These are phyloP conservation scores for Mucor saturninus DNA, from an alignment of 371 early-diverging fungal genomes.

Conservation along the genomic window DNA sequence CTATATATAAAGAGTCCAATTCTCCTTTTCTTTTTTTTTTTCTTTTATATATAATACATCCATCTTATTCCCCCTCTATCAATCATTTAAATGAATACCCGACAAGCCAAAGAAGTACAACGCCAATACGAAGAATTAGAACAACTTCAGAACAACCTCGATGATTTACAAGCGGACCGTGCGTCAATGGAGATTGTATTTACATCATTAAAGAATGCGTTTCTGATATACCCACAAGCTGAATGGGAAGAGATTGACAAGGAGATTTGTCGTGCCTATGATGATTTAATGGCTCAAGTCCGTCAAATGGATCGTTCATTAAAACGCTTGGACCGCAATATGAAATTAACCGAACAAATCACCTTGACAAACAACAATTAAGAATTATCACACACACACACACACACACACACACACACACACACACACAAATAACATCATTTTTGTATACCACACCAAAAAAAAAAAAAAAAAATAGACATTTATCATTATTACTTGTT, in stretches of 20 bases:
- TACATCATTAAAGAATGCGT: slow-evolving; percentile 26
- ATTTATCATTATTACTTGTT: slow-evolving; percentile 47
- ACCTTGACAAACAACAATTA: neutral
- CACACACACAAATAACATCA: too few relatives aligned
- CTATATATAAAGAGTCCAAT: slow-evolving; percentile 5
- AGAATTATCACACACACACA: too few relatives aligned
- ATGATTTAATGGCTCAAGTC: slow-evolving; percentile 35
- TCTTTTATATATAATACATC: neutral
- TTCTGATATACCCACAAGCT: slow-evolving; percentile 14
- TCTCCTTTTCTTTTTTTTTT: neutral
- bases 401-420: too few relatives aligned
- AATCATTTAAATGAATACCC: neutral
- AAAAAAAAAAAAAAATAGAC: neutral
- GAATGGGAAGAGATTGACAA: slow-evolving; percentile 24
- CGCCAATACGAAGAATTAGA: slow-evolving; percentile 13
- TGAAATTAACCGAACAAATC: slow-evolving; percentile 13
- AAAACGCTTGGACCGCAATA: slow-evolving; percentile 20
- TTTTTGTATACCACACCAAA: neutral
- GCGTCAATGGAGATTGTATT: slow-evolving; percentile 30
- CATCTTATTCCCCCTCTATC: neutral
- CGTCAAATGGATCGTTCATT: slow-evolving; percentile 26
- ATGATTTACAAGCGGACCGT: slow-evolving; percentile 23
- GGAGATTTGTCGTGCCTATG: slow-evolving; percentile 28
- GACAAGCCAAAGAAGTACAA: neutral
- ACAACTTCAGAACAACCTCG: slow-evolving; percentile 12